Evolutionary conservation across 805 yeast species (phyloP), one percentile per base, ranked within the genome.

Genomic region (Kazachstania martiniae): DNA sequence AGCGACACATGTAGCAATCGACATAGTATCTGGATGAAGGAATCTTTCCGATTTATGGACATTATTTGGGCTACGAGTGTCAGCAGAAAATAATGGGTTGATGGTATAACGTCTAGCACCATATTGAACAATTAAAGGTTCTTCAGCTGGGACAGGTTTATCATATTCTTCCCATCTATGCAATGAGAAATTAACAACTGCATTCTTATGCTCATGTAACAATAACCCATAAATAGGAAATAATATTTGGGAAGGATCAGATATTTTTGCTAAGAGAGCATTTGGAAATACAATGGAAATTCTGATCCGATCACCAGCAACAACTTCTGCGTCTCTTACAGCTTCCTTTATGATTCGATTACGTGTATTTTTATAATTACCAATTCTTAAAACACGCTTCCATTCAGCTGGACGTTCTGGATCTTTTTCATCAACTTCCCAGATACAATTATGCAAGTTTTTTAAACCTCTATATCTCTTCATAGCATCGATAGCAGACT

Each of bases 81-180:
- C 77, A 45, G 80, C 81, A 32, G 89, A 84, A 63, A 79, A 89
- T 19, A 82, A 48, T 12, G 99, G 99, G 34, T 75, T 66, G 32
- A 89, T 79, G 10, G 72, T 67, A 53, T 83, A 76, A 48, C 98
- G 72, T 58, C 97, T 77, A 33, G 89, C 83, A 17, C 98, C 99
- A 51, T 86, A 87, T 60, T 91, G 97, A 12, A 83, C 89, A 33
- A 87, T 63, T 42, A 91, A 63, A 19, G 75, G 59, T 29, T 83
- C 93, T 45, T 79, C 78, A n/a, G 94, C 73, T 29, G 86, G 80
- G 36, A 91, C 69, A 21, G 97, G 94, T 33, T 73, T 71, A 29
- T 81, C 87, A 47, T 77, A 84, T 42, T 81, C 93, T 58, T 89
- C 93, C 87, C 95, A 86, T 19, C 91, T 70, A 44, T 79, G 76